phyloP scores from a whole-genome alignment of 306 rosid genomes.

The Trifolium fragiferum region DNA sequence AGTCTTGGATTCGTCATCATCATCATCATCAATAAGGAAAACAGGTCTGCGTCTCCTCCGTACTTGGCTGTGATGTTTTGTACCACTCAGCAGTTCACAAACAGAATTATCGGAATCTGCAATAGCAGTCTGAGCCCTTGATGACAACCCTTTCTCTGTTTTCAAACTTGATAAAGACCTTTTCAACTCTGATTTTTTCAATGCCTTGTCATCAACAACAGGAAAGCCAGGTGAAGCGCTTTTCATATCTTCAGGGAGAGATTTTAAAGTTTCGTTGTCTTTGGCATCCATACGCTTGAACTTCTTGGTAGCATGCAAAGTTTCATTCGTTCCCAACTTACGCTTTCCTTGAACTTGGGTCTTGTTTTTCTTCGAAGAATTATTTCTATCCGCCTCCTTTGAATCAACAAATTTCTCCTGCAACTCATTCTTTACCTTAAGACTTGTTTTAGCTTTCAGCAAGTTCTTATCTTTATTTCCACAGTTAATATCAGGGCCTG shows the following conservation, averaged over 20 bases:
- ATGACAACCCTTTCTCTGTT: constrained; percentile 54
- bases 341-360: constrained; percentile 52
- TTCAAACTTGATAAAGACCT: constrained; percentile 53
- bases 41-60: constrained; percentile 48
- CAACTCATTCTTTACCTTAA: constrained; percentile 50
- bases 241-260: constrained; percentile 48
- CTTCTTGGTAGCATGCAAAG: constrained; percentile 59
- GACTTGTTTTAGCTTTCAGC: constrained; percentile 45
- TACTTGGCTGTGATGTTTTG: constrained; percentile 59
- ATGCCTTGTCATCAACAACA: constrained; percentile 53
- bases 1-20: constrained; percentile 35
- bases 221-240: constrained; percentile 46
- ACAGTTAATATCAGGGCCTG: constrained; percentile 45
- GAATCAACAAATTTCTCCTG: constrained; percentile 32
- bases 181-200: constrained; percentile 54
- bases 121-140: constrained; percentile 46
- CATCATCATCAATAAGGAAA: constrained; percentile 37
- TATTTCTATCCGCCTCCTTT: constrained; percentile 47
- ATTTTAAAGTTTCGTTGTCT: constrained; percentile 44
- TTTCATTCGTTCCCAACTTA: constrained; percentile 52
- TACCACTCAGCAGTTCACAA: constrained; percentile 52
- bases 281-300: constrained; percentile 54
- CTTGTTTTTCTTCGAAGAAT: constrained; percentile 51
- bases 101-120: constrained; percentile 54
- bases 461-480: constrained; percentile 58